These are phyloP conservation scores for Exophiala sp. DNA, from an alignment of 2,329 filamentous ascomycete genomes.

Conservation along the genomic window DNA sequence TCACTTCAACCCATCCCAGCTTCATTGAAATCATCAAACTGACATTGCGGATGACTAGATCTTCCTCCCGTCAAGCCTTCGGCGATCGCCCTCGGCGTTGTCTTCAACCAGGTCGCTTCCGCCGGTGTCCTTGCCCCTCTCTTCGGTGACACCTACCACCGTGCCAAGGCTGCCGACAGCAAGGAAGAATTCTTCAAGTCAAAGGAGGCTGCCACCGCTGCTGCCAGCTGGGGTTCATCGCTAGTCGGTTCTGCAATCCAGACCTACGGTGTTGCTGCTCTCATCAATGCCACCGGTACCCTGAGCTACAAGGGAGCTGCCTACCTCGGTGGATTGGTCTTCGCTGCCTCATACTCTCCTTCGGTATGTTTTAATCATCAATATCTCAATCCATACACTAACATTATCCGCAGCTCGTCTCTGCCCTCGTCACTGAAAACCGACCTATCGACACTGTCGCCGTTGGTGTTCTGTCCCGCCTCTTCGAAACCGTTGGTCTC, in stretches of 20 bases:
- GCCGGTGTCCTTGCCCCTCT: constrained; percentile 82
- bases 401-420: constrained; percentile 63
- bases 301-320: constrained; percentile 96
- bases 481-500: constrained; percentile 89
- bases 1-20: neutral
- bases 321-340: constrained; percentile 87
- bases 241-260: constrained; percentile 84
- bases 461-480: constrained; percentile 75
- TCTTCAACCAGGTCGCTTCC: constrained; percentile 92
- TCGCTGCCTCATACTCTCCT: constrained; percentile 84
- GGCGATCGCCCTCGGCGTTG: constrained; percentile 90
- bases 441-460: constrained; percentile 85
- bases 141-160: constrained; percentile 92
- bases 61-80: constrained; percentile 91
- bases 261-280: constrained; percentile 81
- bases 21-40: constrained; percentile 4
- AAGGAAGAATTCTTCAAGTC: constrained; percentile 96
- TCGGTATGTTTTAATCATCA: constrained; percentile 51
- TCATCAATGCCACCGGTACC: constrained; percentile 93
- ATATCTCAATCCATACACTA: constrained; percentile 30
- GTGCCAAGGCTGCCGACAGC: constrained; percentile 83
- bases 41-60: constrained; percentile 43
- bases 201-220: constrained; percentile 85
- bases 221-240: constrained; percentile 84
- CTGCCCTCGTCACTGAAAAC: constrained; percentile 86